phyloP scores from a whole-genome alignment of 768 basidiomycete species.

The Lactarius sp. region DNA sequence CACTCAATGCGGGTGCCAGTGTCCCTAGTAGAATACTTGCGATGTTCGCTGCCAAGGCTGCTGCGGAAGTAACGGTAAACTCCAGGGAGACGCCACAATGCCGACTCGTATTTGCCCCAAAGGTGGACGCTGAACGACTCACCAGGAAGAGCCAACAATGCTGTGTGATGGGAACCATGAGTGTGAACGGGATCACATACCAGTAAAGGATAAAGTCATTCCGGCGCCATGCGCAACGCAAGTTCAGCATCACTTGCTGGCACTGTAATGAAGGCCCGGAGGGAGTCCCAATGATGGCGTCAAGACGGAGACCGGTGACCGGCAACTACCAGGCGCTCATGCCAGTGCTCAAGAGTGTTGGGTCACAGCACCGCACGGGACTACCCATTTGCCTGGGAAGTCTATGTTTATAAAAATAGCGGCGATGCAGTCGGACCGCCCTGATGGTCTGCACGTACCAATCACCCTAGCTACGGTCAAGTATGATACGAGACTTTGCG shows the following conservation, averaged over 20 bases:
- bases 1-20: too few relatives aligned
- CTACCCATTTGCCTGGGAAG: neutral
- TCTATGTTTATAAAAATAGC: neutral
- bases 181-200: neutral
- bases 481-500: neutral
- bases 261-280: neutral
- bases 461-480: neutral
- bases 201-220: slow-evolving; percentile 9
- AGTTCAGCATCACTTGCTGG: neutral
- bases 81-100: neutral
- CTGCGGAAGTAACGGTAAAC: neutral
- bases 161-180: neutral
- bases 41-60: neutral
- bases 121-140: neutral
- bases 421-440: neutral
- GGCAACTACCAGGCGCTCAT: slow-evolving; percentile 10
- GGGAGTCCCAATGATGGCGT: neutral
- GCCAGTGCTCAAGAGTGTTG: neutral
- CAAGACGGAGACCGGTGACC: neutral
- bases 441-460: neutral
- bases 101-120: neutral
- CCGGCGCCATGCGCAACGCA: neutral
- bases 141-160: neutral
- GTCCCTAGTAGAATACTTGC: neutral
- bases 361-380: neutral